Base-by-base conservation (phyloP, 225 moss, liverwort and hornwort species). In the Thuidium tamariscinum region DNA sequence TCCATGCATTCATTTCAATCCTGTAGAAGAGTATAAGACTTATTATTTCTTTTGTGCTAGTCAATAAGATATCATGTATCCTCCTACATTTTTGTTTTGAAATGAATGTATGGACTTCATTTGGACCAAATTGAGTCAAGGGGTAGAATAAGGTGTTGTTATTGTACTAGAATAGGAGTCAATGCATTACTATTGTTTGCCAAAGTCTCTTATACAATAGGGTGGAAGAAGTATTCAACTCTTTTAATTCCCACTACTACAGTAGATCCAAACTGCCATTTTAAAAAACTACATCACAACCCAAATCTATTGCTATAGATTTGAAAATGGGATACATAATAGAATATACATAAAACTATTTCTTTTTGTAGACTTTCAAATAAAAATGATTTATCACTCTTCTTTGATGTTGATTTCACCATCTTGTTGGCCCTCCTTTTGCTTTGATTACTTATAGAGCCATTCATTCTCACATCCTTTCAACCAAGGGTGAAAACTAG, bases 131-230 rank as follows among this genome's bases (percentile, higher is more conserved):
- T 29, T 16, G 3, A 12, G 0, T 30, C 22, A 51, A 51, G 3
- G 13, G 4, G 9, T 0, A 2, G 0, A 36, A 76, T 25, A 3
- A 23, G 0, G 2, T 5, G 12, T 1, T 2, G 1, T 12, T 29
- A 41, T 1, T 0, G 1, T 39, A 34, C 1, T 16, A 1, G 6
- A 80, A 61, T 46, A 23, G 15, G n/a, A 48, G 3, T 5, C 11
- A n/a, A 80, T 34, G 10, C 16, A 21, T 74, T 4, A 14, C 2
- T 80, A 1, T 16, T 25, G 48, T 7, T 16, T 23, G 49, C 49
- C 15, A n/a, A 42, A 63, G 27, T 8, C 41, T 27, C 5, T 44
- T 19, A 0, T 21, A 34, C 0, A 44, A 1, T 70, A 0, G 5
- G 27, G 9, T 27, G 1, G 2, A 42, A 42, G 27, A 70, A 14